Base-by-base conservation (phyloP, 2,329 filamentous ascomycete species). In the Exophiala sp. region DNA sequence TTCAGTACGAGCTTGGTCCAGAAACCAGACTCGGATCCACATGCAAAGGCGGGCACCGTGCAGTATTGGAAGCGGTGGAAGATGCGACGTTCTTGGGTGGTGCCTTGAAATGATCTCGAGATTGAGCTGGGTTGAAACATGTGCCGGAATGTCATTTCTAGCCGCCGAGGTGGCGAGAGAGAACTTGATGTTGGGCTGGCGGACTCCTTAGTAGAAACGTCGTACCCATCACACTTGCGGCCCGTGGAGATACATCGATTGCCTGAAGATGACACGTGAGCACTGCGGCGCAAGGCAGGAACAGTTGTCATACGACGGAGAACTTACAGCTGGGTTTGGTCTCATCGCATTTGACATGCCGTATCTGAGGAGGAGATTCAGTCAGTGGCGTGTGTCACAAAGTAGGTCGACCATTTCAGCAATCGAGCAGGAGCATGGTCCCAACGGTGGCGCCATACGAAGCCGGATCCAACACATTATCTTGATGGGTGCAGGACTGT, bases 21-120 rank as follows among this genome's bases (percentile, higher is more conserved):
- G 61, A 85, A 85, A 1, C 75, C 71, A 16, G 75, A 78, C 61
- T 84, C 79, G 53, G 85, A 85, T 62, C 81, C 85, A 10, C 82
- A 81, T 0, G 81, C 83, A 5, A 85, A 68, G 59, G 83, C 80
- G 40, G 68, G 76, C 1, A 81, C 78, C 0, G 82, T 83, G 37
- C 79, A 78, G 21, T 75, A 70, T 35, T 76, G 75, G 59, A 85
- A 84, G 10, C 83, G 66, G 49, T 80, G 74, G 60, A 83, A 83
- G 58, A 83, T 83, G 42, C 75, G 73, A 14, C 70, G 72, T 53
- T 85, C 80, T 41, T 71, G 68, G 3, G 71, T 66, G 46, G 70
- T 66, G 23, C 82, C 73, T 6, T 73, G 67, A n/a, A 80, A 65
- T 18, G 63, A 67, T 10, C 14, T 69, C 58, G 21, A 69, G 57